Conservation (phyloP, 768 basidiomycete species). For the Chalciporus piperatus region DNA sequence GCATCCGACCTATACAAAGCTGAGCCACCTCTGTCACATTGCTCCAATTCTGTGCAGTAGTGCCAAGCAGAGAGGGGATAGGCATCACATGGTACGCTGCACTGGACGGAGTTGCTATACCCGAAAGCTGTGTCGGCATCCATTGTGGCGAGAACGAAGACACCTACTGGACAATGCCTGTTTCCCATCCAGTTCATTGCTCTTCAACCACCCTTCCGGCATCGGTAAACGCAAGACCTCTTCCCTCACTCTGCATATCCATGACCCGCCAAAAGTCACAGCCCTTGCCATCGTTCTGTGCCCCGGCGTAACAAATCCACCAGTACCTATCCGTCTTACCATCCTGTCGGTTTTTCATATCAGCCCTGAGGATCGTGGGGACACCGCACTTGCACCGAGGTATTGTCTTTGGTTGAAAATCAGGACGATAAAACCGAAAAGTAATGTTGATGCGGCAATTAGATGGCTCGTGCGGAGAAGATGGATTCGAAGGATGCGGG, state of each 20-base stretch:
- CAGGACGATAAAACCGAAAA: conserved; percentile 83
- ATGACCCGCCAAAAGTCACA: conserved; percentile 74
- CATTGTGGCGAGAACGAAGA: background rate
- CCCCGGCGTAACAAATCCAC: conserved; percentile 75
- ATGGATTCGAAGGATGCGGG: conserved; percentile 32
- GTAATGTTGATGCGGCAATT: conserved; percentile 83
- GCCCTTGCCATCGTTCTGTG: conserved; percentile 81
- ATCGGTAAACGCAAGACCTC: conserved; percentile 46
- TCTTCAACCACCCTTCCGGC: background rate
- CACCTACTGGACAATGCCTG: conserved; percentile 4
- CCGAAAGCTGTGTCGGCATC: conserved; percentile 1
- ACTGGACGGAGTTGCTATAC: background rate
- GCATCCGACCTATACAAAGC: no score
- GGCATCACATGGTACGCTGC: background rate
- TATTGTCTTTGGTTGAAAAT: conserved; percentile 63
- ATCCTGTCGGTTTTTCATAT: conserved; percentile 72
- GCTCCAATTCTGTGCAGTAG: background rate
- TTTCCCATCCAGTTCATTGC: background rate
- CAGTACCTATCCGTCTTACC: conserved; percentile 61
- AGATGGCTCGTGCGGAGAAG: conserved; percentile 39
- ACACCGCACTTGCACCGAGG: conserved; percentile 74
- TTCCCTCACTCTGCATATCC: conserved; percentile 65
- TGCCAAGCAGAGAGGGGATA: background rate
- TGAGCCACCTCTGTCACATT: background rate
- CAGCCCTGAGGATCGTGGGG: conserved; percentile 67